Evolutionary conservation across 257 asterid species (phyloP).

Genomic region (Solanum virginianum): DNA sequence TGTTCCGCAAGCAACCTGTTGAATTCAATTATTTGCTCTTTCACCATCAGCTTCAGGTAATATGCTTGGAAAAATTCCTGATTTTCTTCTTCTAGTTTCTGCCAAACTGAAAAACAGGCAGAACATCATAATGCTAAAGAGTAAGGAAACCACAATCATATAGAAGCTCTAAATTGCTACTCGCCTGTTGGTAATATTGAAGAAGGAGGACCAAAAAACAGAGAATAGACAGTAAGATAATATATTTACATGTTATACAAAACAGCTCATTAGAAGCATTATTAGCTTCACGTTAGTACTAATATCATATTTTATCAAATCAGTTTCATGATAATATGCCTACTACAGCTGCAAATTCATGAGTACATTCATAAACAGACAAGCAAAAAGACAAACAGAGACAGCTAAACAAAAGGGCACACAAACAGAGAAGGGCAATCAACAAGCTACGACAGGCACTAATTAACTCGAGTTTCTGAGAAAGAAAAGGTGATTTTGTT

Average conservation of each 20-base stretch:
- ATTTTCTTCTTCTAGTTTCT: constrained; percentile 68
- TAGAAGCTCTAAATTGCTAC: neutral
- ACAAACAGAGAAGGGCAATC: neutral
- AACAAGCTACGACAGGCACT: neutral
- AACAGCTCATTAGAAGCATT: neutral
- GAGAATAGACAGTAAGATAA: neutral
- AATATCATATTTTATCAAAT: neutral
- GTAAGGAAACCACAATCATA: neutral
- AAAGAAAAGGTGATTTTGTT: neutral
- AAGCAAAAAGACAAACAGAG: neutral
- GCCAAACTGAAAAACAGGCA: constrained; percentile 65
- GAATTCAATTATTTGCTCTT: constrained; percentile 76
- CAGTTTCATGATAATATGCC: neutral
- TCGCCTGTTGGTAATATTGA: neutral
- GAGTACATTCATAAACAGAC: neutral
- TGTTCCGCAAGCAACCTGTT: constrained; percentile 61
- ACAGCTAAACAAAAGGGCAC: neutral
- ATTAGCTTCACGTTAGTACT: neutral
- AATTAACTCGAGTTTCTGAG: neutral
- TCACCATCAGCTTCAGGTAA: constrained; percentile 52
- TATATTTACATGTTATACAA: neutral
- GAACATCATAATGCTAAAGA: neutral
- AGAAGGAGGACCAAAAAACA: neutral
- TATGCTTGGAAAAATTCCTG: constrained; percentile 75
- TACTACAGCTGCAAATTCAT: neutral